Base-by-base conservation (phyloP, 768 basidiomycete species). In the Cystofilobasidium macerans region DNA sequence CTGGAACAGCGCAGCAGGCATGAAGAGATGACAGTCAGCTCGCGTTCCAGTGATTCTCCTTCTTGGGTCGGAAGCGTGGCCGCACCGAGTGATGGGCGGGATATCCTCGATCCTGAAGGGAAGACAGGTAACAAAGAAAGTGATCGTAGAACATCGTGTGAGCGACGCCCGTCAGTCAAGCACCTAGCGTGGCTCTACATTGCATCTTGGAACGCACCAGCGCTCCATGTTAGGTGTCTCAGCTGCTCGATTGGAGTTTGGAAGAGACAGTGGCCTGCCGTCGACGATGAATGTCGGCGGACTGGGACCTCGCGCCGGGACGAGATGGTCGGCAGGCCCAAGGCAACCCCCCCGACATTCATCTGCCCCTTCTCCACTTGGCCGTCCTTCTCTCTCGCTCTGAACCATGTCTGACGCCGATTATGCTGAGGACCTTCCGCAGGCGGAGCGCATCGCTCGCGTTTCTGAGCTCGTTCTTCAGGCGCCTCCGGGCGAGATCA, bases 401-500 rank as follows among this genome's bases (percentile, higher is more conserved):
- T n/a, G 18, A 16, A 40, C 14, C 7, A 60, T 60, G 38, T 60
- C 28, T 12, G 38, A 60, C 38, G 58, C n/a, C 9, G 57, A 58
- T 24, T 35, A 60, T 22, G 20, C 24, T 20, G 38, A 35, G 11
- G 26, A 36, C 24, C 38, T 60, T 0, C 43, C 58, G 1, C 38
- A 42, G 28, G 35, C 28, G 20, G 72, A 75, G 32, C 69, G 73
- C 18, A 71, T 71, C 53, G 53, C 57, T 48, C 70, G 74, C 11
- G 92, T 87, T 28, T 85, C 87, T 30, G 80, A 80, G 36, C 88
- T 95, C 72, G 79, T 98, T 35, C 80, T 89, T 0, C 93, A 95
- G 74, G 85, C 89, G 0, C 93, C 93, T 30, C 93, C 93, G 0
- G 93, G 93, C 53, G 88, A 98, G 79, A 91, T 97, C 70, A 95